These are phyloP conservation scores for Boletus coccyginus DNA, from an alignment of 768 basidiomycete genomes.

Conservation along the genomic window DNA sequence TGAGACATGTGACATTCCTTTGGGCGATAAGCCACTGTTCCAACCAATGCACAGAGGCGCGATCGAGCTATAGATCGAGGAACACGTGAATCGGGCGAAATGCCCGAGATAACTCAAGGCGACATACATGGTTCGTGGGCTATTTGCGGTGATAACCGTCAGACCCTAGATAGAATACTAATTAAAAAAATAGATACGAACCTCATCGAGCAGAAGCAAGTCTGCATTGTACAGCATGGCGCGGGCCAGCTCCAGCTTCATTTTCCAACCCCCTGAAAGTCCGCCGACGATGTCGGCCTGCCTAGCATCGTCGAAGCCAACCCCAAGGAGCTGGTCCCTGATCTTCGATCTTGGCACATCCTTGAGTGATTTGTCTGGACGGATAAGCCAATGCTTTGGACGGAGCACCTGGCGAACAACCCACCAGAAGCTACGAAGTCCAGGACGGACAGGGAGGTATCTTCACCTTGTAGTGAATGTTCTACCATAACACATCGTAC, in stretches of 20 bases:
- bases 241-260: slow-evolving; percentile 94
- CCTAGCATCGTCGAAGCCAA: slow-evolving; percentile 86
- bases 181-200: slow-evolving; percentile 30
- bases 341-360: slow-evolving; percentile 68
- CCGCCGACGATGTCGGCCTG: slow-evolving; percentile 86
- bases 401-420: slow-evolving; percentile 21
- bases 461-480: slow-evolving; percentile 94
- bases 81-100: slow-evolving; percentile 13
- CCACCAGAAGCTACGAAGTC: slow-evolving; percentile 88
- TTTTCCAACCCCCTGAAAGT: slow-evolving; percentile 98
- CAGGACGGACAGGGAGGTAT: slow-evolving; percentile 74
- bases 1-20: slow-evolving; percentile 83
- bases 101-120: slow-evolving; percentile 14
- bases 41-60: slow-evolving; percentile 86
- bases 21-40: slow-evolving; percentile 84
- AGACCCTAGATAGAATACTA: slow-evolving; percentile 17
- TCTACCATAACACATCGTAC: slow-evolving; percentile 95
- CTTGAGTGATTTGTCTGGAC: slow-evolving; percentile 65
- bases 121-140: slow-evolving; percentile 88
- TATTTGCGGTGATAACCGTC: slow-evolving; percentile 36
- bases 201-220: slow-evolving; percentile 82
- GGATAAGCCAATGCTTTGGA: background rate
- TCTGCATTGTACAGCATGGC: slow-evolving; percentile 97
- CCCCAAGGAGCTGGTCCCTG: slow-evolving; percentile 73
- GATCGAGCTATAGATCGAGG: slow-evolving; percentile 57